These are phyloP conservation scores for Fusarium xyrophilum DNA, from an alignment of 2,329 filamentous ascomycete species.

Conservation along the genomic window DNA sequence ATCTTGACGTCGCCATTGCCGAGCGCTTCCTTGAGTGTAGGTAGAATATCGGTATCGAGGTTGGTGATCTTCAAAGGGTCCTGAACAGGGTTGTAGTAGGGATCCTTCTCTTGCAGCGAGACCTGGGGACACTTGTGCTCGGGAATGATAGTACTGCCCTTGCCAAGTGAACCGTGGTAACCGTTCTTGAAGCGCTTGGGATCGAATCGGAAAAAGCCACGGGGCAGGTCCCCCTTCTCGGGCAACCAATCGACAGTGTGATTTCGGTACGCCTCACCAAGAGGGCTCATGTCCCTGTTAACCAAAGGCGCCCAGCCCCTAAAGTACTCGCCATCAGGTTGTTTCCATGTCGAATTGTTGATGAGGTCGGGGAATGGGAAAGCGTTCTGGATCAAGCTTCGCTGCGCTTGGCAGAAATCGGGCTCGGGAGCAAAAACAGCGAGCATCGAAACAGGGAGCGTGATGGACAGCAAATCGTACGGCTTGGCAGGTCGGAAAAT, in stretches of 20 bases:
- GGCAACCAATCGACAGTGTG: slow-evolving; percentile 43
- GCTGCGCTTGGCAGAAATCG: slow-evolving; percentile 40
- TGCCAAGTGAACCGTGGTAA: slow-evolving; percentile 23
- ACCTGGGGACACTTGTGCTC: slow-evolving; percentile 31
- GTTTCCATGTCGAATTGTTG: slow-evolving; percentile 37
- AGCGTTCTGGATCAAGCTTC: slow-evolving; percentile 32
- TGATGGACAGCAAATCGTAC: slow-evolving; percentile 44
- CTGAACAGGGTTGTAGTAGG: slow-evolving; percentile 47
- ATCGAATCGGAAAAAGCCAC: slow-evolving; percentile 44
- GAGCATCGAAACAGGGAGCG: slow-evolving; percentile 44
- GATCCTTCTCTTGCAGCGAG: slow-evolving; percentile 37
- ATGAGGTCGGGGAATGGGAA: slow-evolving; percentile 45
- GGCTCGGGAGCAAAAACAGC: slow-evolving; percentile 40
- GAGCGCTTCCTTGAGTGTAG: slow-evolving; percentile 40
- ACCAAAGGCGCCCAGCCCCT: slow-evolving; percentile 46
- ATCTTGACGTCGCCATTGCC: slow-evolving; percentile 46
- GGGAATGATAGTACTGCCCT: background rate
- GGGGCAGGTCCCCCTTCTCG: slow-evolving; percentile 24
- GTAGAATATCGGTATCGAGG: slow-evolving; percentile 45
- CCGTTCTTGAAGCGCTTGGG: slow-evolving; percentile 36
- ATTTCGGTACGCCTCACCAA: slow-evolving; percentile 39
- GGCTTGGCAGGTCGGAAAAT: slow-evolving; percentile 43
- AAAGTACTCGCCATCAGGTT: slow-evolving; percentile 41
- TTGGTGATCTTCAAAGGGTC: slow-evolving; percentile 54
- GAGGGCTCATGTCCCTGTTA: slow-evolving; percentile 27